A percentile compares a stretch with the other conserved stretches of the same genome.
These are phyloP conservation scores for Oenanthe javanica DNA, from an alignment of 140 eudicot genomes.

Conservation along the genomic window DNA sequence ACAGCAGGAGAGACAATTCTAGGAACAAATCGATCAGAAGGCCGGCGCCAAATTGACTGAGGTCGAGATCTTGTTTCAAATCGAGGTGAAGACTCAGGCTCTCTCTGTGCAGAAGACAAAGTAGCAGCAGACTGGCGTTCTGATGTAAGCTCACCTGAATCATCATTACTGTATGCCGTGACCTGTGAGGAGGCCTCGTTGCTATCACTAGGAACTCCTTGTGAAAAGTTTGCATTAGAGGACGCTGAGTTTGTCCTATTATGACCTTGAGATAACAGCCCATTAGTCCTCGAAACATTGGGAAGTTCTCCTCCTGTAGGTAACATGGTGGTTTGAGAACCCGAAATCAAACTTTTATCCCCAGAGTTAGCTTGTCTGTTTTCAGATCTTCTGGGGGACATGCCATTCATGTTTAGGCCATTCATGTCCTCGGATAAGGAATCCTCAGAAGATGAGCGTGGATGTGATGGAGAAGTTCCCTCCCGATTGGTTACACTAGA, in stretches of 20 bases:
- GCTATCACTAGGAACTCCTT: slow-evolving; percentile 39
- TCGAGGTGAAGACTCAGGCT: slow-evolving; percentile 47
- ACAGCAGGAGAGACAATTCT: slow-evolving; percentile 54
- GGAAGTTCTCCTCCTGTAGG: slow-evolving; percentile 26
- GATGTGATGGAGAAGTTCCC: slow-evolving; percentile 40
- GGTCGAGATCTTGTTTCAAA: slow-evolving; percentile 50
- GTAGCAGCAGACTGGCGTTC: slow-evolving; percentile 43
- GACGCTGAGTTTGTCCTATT: slow-evolving; percentile 49
- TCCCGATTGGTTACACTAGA: slow-evolving; percentile 40
- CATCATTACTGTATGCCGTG: slow-evolving; percentile 40
- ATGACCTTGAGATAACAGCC: slow-evolving; percentile 39
- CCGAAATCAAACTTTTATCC: slow-evolving; percentile 35
- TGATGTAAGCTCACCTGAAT: slow-evolving; percentile 57
- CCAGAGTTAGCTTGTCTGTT: slow-evolving; percentile 35
- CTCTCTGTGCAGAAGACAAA: slow-evolving; percentile 37
- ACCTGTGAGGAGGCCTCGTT: slow-evolving; percentile 41
- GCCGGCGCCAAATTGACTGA: slow-evolving; percentile 73
- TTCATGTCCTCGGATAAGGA: slow-evolving; percentile 29
- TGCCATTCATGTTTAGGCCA: slow-evolving; percentile 28
- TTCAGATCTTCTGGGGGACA: slow-evolving; percentile 20
- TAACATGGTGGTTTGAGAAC: slow-evolving; percentile 30
- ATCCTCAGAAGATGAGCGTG: slow-evolving; percentile 56
- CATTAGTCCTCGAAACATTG: slow-evolving; percentile 26
- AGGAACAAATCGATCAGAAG: slow-evolving; percentile 54
- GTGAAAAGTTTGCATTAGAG: slow-evolving; percentile 43